These are phyloP conservation scores for Paramarasmius palmivorus DNA, from an alignment of 1,284 basidiomycete species.

Conservation along the genomic window DNA sequence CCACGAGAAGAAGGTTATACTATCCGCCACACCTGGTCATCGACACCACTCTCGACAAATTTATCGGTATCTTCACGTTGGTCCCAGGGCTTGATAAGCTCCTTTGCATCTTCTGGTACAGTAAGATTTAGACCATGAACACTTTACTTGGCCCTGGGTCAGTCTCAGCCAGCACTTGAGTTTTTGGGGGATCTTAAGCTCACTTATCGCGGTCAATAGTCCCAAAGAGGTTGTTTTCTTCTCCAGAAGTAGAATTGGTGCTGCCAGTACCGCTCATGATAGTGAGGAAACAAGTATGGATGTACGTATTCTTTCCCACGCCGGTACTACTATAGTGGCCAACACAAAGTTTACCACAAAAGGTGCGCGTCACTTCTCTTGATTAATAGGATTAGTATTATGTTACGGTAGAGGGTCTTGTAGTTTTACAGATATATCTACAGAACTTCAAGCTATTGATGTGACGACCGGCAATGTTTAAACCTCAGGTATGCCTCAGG, in stretches of 20 bases:
- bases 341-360: no score
- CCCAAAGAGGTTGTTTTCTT: slow-evolving; percentile 57
- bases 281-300: no score
- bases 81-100: slow-evolving; percentile 78
- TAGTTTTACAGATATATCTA: no score
- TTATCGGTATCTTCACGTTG: slow-evolving; percentile 66
- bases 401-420: no score
- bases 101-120: slow-evolving; percentile 74
- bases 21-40: slow-evolving; percentile 64
- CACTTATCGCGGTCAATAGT: slow-evolving; percentile 75
- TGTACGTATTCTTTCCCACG: no score
- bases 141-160: slow-evolving; percentile 41
- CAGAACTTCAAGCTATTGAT: not conserved
- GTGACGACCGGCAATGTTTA: no score
- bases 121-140: slow-evolving; percentile 78
- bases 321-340: no score
- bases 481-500: not conserved
- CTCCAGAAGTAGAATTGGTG: slow-evolving; percentile 17
- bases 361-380: no score
- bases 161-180: slow-evolving; percentile 12
- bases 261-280: no score
- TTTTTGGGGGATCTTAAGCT: slow-evolving; percentile 25
- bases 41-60: slow-evolving; percentile 73
- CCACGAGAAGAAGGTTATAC: not conserved
- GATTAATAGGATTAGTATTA: no score